Conservation (phyloP, 1,284 basidiomycete genomes). For the Fistulinella staudtii region DNA sequence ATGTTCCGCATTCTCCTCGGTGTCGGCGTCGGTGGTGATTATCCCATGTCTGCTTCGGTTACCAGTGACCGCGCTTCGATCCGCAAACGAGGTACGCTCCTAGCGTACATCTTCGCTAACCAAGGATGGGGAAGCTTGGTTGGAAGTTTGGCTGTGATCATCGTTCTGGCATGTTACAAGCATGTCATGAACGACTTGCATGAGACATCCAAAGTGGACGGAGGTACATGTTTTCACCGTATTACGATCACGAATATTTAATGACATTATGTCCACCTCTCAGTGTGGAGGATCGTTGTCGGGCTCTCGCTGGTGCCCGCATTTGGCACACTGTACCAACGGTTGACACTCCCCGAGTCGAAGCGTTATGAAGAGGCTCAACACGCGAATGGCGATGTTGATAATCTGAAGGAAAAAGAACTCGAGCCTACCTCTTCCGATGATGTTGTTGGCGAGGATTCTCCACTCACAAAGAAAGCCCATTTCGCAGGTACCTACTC, state of each 20-base stretch:
- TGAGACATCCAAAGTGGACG: constrained; percentile 62
- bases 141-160: constrained; percentile 63
- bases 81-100: constrained; percentile 68
- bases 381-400: constrained; percentile 29
- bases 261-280: constrained; percentile 30
- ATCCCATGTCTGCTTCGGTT: constrained; percentile 74
- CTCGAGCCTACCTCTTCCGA: constrained; percentile 2
- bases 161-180: constrained; percentile 69
- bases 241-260: not conserved
- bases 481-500: constrained; percentile 36
- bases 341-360: constrained; percentile 71
- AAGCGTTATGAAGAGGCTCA: constrained; percentile 50
- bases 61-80: constrained; percentile 68
- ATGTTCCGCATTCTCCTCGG: constrained; percentile 71
- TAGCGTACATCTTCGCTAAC: constrained; percentile 72
- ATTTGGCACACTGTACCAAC: constrained; percentile 64
- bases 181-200: constrained; percentile 54
- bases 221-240: constrained; percentile 39
- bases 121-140: constrained; percentile 74
- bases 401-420: constrained; percentile 35
- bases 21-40: constrained; percentile 79
- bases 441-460: not conserved
- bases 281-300: constrained; percentile 49
- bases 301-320: constrained; percentile 56
- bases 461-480: constrained; percentile 29